These are phyloP conservation scores for Murraya koenigii DNA, from an alignment of 345 rosid species.

Conservation along the genomic window DNA sequence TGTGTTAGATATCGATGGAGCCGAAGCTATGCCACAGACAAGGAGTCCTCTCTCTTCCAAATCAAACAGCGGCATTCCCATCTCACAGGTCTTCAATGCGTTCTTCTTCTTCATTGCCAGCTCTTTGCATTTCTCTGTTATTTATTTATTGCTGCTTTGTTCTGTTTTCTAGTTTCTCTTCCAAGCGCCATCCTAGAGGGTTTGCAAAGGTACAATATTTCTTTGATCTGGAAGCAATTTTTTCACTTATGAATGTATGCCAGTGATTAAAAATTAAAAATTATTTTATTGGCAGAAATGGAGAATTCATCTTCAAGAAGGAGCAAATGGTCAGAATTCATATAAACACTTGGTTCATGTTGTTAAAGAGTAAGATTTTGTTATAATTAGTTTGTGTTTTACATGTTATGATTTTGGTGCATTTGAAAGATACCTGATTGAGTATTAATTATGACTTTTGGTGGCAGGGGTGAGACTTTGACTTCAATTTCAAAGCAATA, in stretches of 20 bases:
- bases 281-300: constrained; percentile 23
- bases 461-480: constrained; percentile 35
- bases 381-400: background rate
- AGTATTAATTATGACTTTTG: background rate
- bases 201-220: constrained; percentile 12
- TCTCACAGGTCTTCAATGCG: constrained; percentile 15
- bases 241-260: background rate
- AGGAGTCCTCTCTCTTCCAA: background rate
- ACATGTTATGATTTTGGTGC: background rate
- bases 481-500: constrained; percentile 36
- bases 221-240: background rate
- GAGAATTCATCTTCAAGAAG: constrained; percentile 29
- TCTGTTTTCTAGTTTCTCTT: background rate
- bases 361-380: constrained; percentile 26
- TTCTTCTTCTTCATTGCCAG: background rate
- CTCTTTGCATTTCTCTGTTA: background rate
- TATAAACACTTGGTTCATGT: constrained; percentile 21
- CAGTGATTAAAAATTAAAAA: background rate
- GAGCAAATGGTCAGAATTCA: constrained; percentile 17
- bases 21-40: constrained; percentile 23
- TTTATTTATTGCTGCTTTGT: background rate
- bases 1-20: constrained; percentile 15
- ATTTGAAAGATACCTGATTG: background rate
- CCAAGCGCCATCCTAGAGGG: constrained; percentile 3
- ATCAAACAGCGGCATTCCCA: constrained; percentile 10